Percentiles rank a stretch among this genome's conserved stretches.
phyloP scores from a whole-genome alignment of 2,329 filamentous ascomycete genomes.

The Fusarium foetens region DNA sequence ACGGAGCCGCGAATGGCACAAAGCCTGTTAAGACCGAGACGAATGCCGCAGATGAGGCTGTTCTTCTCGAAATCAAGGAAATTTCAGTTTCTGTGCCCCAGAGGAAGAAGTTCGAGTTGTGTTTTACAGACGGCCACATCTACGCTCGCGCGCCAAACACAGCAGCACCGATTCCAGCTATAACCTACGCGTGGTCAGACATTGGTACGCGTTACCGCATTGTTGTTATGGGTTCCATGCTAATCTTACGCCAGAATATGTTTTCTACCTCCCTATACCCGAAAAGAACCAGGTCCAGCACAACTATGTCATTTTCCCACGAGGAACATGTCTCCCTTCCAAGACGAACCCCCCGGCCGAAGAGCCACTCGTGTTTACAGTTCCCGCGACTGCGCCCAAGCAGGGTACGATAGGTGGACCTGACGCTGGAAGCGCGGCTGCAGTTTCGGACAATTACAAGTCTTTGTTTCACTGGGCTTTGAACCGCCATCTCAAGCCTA shows the following conservation, averaged over 20 bases:
- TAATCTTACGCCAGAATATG: conserved; percentile 59
- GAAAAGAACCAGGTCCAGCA: conserved; percentile 73
- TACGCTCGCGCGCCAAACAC: conserved; percentile 66
- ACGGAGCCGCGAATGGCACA: conserved; percentile 35
- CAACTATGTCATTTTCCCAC: conserved; percentile 73
- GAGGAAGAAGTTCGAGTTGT: conserved; percentile 74
- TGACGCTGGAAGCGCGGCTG: conserved; percentile 59
- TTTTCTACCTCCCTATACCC: conserved; percentile 72
- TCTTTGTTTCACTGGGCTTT: conserved; percentile 71
- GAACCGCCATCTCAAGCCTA: conserved; percentile 61
- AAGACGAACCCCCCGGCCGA: conserved; percentile 55
- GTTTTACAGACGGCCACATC: conserved; percentile 68
- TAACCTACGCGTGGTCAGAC: conserved; percentile 69
- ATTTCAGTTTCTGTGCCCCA: conserved; percentile 74
- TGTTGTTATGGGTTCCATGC: neutral
- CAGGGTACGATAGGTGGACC: conserved; percentile 65
- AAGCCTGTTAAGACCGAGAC: conserved; percentile 35
- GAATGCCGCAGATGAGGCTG: conserved; percentile 59
- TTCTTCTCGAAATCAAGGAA: conserved; percentile 71
- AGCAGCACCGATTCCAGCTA: conserved; percentile 61
- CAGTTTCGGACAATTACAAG: conserved; percentile 68
- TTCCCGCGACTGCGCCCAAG: conserved; percentile 69
- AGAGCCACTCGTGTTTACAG: conserved; percentile 73
- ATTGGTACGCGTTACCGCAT: conserved; percentile 60
- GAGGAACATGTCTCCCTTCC: conserved; percentile 62